These are phyloP conservation scores for Cokeromyces recurvatus DNA, from an alignment of 371 early-diverging fungal species.

Conservation along the genomic window DNA sequence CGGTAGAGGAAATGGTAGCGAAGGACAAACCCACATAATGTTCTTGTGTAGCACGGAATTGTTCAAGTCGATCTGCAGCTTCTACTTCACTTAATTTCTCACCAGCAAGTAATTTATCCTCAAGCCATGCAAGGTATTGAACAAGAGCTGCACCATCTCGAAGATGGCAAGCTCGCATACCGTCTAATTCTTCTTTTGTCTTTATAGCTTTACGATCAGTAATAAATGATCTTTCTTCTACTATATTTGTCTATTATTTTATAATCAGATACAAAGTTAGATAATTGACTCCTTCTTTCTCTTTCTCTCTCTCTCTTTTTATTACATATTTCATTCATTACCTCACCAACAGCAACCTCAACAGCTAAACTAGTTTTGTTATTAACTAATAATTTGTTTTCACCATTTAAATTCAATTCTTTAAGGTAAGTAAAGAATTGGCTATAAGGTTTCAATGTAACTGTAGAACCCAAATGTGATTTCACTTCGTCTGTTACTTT, in stretches of 20 bases:
- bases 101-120: conserved; percentile 71
- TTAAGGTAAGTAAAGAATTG: conserved; percentile 72
- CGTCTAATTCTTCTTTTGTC: conserved; percentile 87
- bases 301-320: conserved; percentile 14
- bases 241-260: no score
- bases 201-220: conserved; percentile 89
- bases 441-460: conserved; percentile 65
- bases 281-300: no score
- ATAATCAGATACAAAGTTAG: no score
- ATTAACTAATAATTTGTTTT: conserved; percentile 42
- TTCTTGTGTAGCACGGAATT: conserved; percentile 62
- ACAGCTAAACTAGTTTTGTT: conserved; percentile 70
- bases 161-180: conserved; percentile 93
- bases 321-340: conserved; percentile 59
- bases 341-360: conserved; percentile 57
- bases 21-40: conserved; percentile 92
- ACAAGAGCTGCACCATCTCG: conserved; percentile 93
- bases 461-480: conserved; percentile 37
- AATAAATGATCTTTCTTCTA: conserved; percentile 66
- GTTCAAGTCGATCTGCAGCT: conserved; percentile 75
- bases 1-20: conserved; percentile 95
- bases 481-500: conserved; percentile 67
- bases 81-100: conserved; percentile 69
- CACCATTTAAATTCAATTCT: conserved; percentile 19
- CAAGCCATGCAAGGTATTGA: conserved; percentile 94